Base-by-base conservation (phyloP, 2,329 filamentous ascomycete genomes). In the Aspergillus neotritici region DNA sequence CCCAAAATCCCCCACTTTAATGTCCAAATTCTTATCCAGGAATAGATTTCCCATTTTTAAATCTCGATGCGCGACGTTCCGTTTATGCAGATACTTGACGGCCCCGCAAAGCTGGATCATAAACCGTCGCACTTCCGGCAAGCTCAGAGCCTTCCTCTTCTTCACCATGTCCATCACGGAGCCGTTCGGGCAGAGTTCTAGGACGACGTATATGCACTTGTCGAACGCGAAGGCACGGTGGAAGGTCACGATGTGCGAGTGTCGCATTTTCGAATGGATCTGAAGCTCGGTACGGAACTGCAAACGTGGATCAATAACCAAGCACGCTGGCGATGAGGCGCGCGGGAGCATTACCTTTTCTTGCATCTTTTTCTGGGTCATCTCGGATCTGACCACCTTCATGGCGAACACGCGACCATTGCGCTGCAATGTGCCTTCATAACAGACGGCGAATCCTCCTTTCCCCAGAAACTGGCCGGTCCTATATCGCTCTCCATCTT, bases 11-110 rank as follows among this genome's bases (percentile, higher is more conserved):
- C 93, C 93, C 57, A 98, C 88, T 65, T 98, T 98, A 57, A 95
- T 84, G 60, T 98, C 94, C 91, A 98, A 96, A 54, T 89, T 77
- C 41, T 81, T 80, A 65, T 98, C 93, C 40, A 98, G 76, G 60
- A 98, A 98, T 54, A 98, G 84, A 64, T 98, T 98, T 37, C 93
- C 94, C 75, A 96, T 97, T 70, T 98, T 98, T 56, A 98, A 70
- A 67, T 98, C 93, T 38, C 93, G 82, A 67, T 98, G 93, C 38
- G 97, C 95, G 49, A 98, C 94, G 52, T 91, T 93, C 63, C 94
- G 86, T 60, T 83, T 83, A 66, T 98, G 94, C 74, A 98, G 86
- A 63, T 98, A 98, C 68, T 97, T 97, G 68, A 98, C 91, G 31
- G 93, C 93, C 30, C 93, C 93, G 53, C 91, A 88, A 47, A 96